Evolutionary conservation across 176 grass and related monocot genomes (phyloP).

Genomic region (Aegilops umbellulata): DNA sequence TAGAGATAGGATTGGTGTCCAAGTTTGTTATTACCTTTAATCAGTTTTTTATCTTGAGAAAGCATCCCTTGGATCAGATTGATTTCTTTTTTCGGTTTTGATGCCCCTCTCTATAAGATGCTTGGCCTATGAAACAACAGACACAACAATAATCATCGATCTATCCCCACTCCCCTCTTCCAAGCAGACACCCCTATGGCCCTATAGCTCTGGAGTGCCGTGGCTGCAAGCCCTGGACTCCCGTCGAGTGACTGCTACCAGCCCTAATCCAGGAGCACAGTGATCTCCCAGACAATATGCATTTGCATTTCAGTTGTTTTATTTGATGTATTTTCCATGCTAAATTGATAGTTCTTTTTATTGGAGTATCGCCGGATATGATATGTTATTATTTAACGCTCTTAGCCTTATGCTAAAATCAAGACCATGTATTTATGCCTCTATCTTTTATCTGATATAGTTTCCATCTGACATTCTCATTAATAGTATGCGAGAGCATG

Average conservation of each 20-base stretch:
- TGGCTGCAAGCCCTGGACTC: neutral
- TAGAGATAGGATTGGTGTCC: neutral
- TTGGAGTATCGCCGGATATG: neutral
- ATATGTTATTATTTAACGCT: neutral
- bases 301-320: neutral
- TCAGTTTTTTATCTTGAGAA: neutral
- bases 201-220: neutral
- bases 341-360: neutral
- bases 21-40: neutral
- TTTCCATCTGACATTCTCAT: slow-evolving; percentile 20
- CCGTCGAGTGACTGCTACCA: neutral
- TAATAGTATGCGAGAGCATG: slow-evolving; percentile 89
- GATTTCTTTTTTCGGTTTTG: neutral
- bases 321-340: neutral
- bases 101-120: neutral
- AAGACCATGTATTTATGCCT: neutral
- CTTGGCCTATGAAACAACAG: neutral
- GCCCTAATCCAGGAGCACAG: neutral
- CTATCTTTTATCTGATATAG: neutral
- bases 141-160: neutral
- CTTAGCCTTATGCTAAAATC: neutral
- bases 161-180: neutral
- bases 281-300: slow-evolving; percentile 14
- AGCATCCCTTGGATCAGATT: neutral
- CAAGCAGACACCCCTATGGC: neutral